Evolutionary conservation across 108 stramenopile species (phyloP).

Genomic region (Mediolabrus comicus): DNA sequence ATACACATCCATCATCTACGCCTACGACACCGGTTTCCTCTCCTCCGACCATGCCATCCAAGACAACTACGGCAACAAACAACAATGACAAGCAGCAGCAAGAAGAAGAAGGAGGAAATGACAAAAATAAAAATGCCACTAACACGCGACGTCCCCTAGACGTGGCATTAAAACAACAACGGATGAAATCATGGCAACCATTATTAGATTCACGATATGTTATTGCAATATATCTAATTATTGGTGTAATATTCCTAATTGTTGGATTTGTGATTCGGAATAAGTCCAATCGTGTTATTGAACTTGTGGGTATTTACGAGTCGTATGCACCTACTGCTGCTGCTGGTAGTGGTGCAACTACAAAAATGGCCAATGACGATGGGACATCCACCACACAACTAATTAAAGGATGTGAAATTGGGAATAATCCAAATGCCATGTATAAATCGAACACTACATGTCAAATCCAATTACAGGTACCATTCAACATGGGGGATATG

Average conservation of each 20-base stretch:
- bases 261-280: conserved; percentile 53
- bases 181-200: conserved; percentile 93
- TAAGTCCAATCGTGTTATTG: conserved; percentile 60
- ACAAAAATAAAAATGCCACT: not conserved
- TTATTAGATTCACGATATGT: conserved; percentile 90
- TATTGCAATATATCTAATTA: conserved; percentile 68
- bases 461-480: conserved; percentile 37
- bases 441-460: conserved; percentile 42
- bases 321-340: conserved; percentile 26
- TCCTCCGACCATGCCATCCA: too few relatives aligned
- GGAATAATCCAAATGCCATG: conserved; percentile 43
- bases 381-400: conserved; percentile 39
- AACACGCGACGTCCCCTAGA: conserved; percentile 53
- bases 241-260: conserved; percentile 79
- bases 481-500: conserved; percentile 57
- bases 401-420: conserved; percentile 45
- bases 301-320: conserved; percentile 63
- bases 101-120: too few relatives aligned
- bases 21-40: too few relatives aligned
- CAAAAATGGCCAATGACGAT: conserved; percentile 47
- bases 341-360: conserved; percentile 41
- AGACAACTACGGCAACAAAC: too few relatives aligned
- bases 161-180: conserved; percentile 79
- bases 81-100: not conserved
- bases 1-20: too few relatives aligned